phyloP scores from a whole-genome alignment of 139 green algal genomes.

The Chlorella sp. region DNA sequence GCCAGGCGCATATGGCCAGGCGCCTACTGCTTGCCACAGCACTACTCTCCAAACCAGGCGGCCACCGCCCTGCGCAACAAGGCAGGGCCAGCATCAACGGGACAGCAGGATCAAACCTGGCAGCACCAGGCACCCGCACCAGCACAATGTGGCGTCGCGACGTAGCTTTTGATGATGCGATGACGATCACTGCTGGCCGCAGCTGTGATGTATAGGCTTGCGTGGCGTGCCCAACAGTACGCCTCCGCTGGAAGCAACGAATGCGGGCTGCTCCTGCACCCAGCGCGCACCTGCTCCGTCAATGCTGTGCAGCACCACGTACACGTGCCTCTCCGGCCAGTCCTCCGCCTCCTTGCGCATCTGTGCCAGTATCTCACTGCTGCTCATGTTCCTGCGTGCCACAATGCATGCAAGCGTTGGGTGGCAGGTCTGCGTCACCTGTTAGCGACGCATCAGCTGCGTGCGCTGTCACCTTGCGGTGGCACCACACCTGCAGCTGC shows the following conservation, averaged over 20 bases:
- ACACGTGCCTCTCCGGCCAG: slow-evolving; percentile 32
- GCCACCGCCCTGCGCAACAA: too few relatives aligned
- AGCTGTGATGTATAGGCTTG: not conserved
- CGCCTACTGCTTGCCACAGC: too few relatives aligned
- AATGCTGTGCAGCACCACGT: slow-evolving; percentile 84
- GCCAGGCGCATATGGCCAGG: too few relatives aligned
- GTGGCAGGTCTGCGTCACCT: not conserved
- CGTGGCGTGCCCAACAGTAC: not conserved
- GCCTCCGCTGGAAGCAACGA: not conserved
- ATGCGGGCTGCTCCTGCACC: not conserved
- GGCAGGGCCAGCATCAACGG: too few relatives aligned
- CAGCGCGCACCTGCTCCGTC: slow-evolving; percentile 60
- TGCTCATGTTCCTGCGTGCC: not conserved
- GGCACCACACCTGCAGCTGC: not conserved
- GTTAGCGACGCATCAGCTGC: too few relatives aligned
- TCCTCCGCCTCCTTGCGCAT: slow-evolving; percentile 15
- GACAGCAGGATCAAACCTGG: not conserved
- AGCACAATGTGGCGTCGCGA: too few relatives aligned
- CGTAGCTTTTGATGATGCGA: too few relatives aligned
- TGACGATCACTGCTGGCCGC: not conserved
- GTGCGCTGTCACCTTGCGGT: not conserved
- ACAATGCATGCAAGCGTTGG: not conserved
- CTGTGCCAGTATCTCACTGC: slow-evolving; percentile 22
- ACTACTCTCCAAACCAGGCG: too few relatives aligned
- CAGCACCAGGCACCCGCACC: too few relatives aligned